Conservation (phyloP, 768 basidiomycete genomes). For the Agrocybe pediades region DNA sequence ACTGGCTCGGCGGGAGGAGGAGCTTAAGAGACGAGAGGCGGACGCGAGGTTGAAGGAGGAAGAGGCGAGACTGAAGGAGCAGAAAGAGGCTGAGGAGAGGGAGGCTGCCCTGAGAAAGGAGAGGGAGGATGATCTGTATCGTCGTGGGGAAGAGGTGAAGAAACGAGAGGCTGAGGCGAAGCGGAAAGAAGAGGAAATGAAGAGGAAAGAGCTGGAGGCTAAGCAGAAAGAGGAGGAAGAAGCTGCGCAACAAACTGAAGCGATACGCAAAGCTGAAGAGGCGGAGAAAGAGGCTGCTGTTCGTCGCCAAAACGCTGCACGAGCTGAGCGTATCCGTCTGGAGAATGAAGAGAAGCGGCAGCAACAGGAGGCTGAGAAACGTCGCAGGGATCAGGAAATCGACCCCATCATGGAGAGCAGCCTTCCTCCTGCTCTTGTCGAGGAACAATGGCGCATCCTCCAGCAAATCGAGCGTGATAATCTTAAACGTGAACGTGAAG, state of each 20-base stretch:
- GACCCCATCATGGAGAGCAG: slow-evolving; percentile 2
- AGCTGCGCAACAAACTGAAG: slow-evolving; percentile 10
- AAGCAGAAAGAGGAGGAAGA: slow-evolving; percentile 21
- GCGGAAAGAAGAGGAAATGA: slow-evolving; percentile 25
- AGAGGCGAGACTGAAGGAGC: slow-evolving; percentile 12
- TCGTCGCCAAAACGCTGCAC: slow-evolving; percentile 27
- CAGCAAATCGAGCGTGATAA: slow-evolving; percentile 33
- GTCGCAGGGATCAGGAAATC: slow-evolving; percentile 29
- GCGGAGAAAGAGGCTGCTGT: slow-evolving; percentile 23
- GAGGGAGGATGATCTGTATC: slow-evolving; percentile 10
- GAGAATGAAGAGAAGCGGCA: slow-evolving; percentile 27
- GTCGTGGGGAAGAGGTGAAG: slow-evolving; percentile 12
- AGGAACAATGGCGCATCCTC: slow-evolving; percentile 25
- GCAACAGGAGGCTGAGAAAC: slow-evolving; percentile 21
- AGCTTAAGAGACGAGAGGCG: slow-evolving; percentile 34
- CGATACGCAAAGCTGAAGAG: slow-evolving; percentile 22
- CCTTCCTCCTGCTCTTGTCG: slow-evolving; percentile 20
- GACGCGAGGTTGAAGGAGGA: slow-evolving; percentile 26
- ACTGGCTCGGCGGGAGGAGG: slow-evolving; percentile 35
- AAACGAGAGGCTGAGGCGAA: slow-evolving; percentile 15
- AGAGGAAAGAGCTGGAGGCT: slow-evolving; percentile 19
- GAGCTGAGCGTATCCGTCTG: slow-evolving; percentile 22
- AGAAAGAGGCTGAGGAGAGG: slow-evolving; percentile 9
- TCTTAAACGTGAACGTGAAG: slow-evolving; percentile 35
- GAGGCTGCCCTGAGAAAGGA: slow-evolving; percentile 15